Evolutionary conservation across 345 rosid genomes (phyloP).

Genomic region (Passiflora organensis): DNA sequence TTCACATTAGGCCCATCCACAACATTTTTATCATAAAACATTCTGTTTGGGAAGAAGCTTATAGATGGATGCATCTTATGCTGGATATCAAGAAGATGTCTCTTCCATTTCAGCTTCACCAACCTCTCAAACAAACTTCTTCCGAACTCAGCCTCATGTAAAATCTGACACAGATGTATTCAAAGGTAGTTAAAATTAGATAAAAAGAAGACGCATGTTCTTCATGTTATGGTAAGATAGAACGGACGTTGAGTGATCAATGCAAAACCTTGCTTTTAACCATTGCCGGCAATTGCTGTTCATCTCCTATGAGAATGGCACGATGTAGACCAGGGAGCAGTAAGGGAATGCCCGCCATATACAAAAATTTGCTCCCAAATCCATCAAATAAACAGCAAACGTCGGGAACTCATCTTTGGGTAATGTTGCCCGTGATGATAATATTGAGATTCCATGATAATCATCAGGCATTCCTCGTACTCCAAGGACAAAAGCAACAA

Average conservation of each 20-base stretch:
- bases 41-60: slow-evolving; percentile 14
- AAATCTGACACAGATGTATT: neutral
- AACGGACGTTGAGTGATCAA: neutral
- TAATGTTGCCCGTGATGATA: slow-evolving; percentile 28
- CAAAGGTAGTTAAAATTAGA: neutral
- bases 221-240: neutral
- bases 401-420: slow-evolving; percentile 7
- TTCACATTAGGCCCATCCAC: slow-evolving; percentile 11
- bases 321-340: slow-evolving; percentile 9
- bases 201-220: neutral
- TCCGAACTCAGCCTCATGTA: slow-evolving; percentile 11
- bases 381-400: slow-evolving; percentile 31
- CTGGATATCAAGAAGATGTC: slow-evolving; percentile 14
- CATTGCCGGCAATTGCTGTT: slow-evolving; percentile 10
- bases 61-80: slow-evolving; percentile 28
- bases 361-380: slow-evolving; percentile 38
- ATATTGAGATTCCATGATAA: slow-evolving; percentile 15
- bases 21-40: slow-evolving; percentile 8
- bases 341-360: slow-evolving; percentile 33
- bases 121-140: slow-evolving; percentile 23
- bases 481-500: slow-evolving; percentile 31
- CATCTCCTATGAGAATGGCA: slow-evolving; percentile 17
- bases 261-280: slow-evolving; percentile 6
- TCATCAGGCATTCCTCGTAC: neutral
- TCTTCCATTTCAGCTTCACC: slow-evolving; percentile 2